Evolutionary conservation across 1,139 yeast species (phyloP), one percentile per base, ranked within the genome.

Genomic region (Saccharomyces pastorianus): DNA sequence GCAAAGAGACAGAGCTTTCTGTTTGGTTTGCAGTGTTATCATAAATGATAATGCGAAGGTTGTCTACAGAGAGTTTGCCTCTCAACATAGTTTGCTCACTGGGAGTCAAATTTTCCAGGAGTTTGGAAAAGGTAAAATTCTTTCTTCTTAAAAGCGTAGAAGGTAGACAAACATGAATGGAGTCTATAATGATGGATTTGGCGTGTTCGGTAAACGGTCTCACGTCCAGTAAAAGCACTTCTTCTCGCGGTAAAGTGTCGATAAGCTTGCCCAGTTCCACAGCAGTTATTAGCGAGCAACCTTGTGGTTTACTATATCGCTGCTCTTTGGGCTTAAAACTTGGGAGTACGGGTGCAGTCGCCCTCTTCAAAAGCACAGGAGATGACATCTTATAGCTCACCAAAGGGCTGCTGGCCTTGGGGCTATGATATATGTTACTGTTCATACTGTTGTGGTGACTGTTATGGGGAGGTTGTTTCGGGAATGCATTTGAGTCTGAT

Each of bases 91-190:
- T 50, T 59, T 73, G 74, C 53, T 79, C 83, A 50, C 64, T 50
- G 3, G 60, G 50, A 1, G 72, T 65, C 54, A 69, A 58, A 56
- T 68, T 71, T 46, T 63, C 67, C 23, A 73, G 49, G 61, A 70
- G 66, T 78, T 60, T 84, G 71, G 54, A 73, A 60, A 87, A 72
- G 17, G 80, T 79, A 64, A 84, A 87, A 56, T 80, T 82, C 42
- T 80, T 75, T 58, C 96, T 77, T 64, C 85, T 85, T 59, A 88
- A 71, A 49, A 88, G 73, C 0, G 96, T 88, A 17, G 93, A 82
- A 1, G 96, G 96, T 26, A 88, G 73, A 64, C 91, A 85, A 38
- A 88, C 77, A 64, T 85, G 85, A 48, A 85, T 72, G 1, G 96
- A 79, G 49, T 76, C 71, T n/a, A 61, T 63, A n/a, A 88, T 65